These are phyloP conservation scores for Ephemerocybe angulata DNA, from an alignment of 768 basidiomycete species.

Conservation along the genomic window DNA sequence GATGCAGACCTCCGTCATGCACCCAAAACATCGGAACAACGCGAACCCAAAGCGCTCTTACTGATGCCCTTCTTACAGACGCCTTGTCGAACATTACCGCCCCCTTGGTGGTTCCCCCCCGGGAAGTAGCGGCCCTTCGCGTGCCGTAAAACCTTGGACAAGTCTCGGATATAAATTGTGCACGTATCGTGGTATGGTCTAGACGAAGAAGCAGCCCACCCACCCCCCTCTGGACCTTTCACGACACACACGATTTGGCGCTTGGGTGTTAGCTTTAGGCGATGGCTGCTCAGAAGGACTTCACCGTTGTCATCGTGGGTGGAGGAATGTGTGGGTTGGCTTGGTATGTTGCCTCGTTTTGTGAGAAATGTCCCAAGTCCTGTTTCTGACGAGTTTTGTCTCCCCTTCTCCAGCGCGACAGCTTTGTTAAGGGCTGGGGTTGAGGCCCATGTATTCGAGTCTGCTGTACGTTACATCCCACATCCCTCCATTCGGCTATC, in stretches of 20 bases:
- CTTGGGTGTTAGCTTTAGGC: neutral
- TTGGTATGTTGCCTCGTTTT: slow-evolving; percentile 23
- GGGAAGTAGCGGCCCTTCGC: neutral
- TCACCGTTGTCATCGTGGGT: slow-evolving; percentile 51
- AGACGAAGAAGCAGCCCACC: neutral
- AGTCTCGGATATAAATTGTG: slow-evolving; percentile 1
- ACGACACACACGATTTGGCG: neutral
- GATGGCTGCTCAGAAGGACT: slow-evolving; percentile 29
- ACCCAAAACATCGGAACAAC: slow-evolving; percentile 5
- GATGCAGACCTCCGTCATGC: too few species aligned
- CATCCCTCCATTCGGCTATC: neutral
- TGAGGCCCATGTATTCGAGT: slow-evolving; percentile 48
- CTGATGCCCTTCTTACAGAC: neutral
- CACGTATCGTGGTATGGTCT: neutral
- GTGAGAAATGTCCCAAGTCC: neutral
- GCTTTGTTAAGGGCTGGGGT: slow-evolving; percentile 41
- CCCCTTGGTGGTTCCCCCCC: neutral
- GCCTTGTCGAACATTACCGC: too few species aligned
- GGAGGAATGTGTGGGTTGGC: slow-evolving; percentile 54
- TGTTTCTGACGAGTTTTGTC: neutral
- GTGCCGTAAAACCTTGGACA: slow-evolving; percentile 2
- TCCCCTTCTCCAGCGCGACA: slow-evolving; percentile 38
- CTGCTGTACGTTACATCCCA: slow-evolving; percentile 36
- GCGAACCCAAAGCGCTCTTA: neutral
- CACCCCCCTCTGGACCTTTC: neutral